Evolutionary conservation across 805 yeast genomes (phyloP), one percentile per base, ranked within the genome.

Genomic region (Cyberlindnera veronae): DNA sequence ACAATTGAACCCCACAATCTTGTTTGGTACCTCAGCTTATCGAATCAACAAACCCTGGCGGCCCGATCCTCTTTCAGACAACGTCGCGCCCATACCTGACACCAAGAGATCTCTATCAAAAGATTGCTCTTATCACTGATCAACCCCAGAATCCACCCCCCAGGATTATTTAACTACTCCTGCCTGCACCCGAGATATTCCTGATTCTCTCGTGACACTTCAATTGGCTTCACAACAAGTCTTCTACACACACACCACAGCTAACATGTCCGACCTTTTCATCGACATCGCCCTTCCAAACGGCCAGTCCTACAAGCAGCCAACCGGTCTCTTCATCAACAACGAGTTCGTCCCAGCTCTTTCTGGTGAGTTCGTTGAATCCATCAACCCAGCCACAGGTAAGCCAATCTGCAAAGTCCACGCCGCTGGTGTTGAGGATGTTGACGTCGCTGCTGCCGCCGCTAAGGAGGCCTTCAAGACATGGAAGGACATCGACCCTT

Each of bases 261-360:
- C 6, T 17, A 29, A 34, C 24, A 48, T 46, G 46, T 48, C 55
- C 7, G 54, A 50, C 30, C 38, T 52, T 33, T 46, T 41, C 20
- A 38, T 45, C 21, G 68, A 67, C 17, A 61, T 79, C 46, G 65
- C 61, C 12, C 66, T 83, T 46, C 93, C 95, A 48, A 79, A 81
- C 51, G 95, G 95, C 32, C 66, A 62, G 32, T 60, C 66, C 21
- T 81, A 80, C 63, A 72, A 71, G 33, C 91, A 84, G 71, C 89
- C 93, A 46, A 71, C 81, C 27, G 90, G 89, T 41, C 66, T 82
- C 46, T 84, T 82, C 71, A 83, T 84, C 61, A 78, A 83, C 68
- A 82, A 82, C 60, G 83, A 84, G 58, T 82, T 74, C 55, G 81
- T 79, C 23, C 57, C 67, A 31, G 75, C 87, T 11, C 65, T 69